Evolutionary conservation across 2,329 filamentous ascomycete species (phyloP).

Genomic region (Plenodomus biglobosus): DNA sequence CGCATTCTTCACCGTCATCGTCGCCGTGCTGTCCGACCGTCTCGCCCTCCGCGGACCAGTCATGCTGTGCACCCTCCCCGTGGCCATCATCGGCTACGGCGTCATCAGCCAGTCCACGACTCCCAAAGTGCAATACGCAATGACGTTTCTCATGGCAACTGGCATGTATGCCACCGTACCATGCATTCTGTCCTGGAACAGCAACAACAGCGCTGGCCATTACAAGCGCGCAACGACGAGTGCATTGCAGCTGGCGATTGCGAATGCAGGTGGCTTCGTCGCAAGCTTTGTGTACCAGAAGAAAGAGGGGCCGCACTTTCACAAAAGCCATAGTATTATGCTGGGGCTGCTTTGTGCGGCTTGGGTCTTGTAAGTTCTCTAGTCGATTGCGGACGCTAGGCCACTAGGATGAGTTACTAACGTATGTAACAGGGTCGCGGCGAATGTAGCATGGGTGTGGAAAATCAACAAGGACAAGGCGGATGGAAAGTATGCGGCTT

Average conservation of each 20-base stretch:
- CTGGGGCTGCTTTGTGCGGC: slow-evolving; percentile 61
- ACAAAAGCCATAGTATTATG: slow-evolving; percentile 63
- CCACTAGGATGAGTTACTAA: slow-evolving; percentile 3
- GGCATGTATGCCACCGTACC: slow-evolving; percentile 66
- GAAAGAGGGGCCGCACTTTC: slow-evolving; percentile 59
- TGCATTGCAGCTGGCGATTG: slow-evolving; percentile 65
- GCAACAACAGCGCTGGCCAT: slow-evolving; percentile 68
- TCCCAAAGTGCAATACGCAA: slow-evolving; percentile 60
- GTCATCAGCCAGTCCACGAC: slow-evolving; percentile 60
- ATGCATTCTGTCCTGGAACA: slow-evolving; percentile 65
- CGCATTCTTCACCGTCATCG: slow-evolving; percentile 53
- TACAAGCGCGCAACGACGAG: slow-evolving; percentile 70
- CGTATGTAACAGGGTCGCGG: slow-evolving; percentile 51
- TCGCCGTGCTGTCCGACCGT: slow-evolving; percentile 63
- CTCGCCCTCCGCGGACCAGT: slow-evolving; percentile 61
- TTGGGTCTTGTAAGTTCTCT: slow-evolving; percentile 62
- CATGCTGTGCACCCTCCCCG: slow-evolving; percentile 64
- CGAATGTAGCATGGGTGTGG: slow-evolving; percentile 63
- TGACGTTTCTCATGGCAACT: slow-evolving; percentile 68
- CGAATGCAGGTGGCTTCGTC: slow-evolving; percentile 68
- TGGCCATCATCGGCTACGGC: slow-evolving; percentile 67
- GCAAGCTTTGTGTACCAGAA: slow-evolving; percentile 65
- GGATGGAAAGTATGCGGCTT: slow-evolving; percentile 61
- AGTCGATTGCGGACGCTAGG: neutral
- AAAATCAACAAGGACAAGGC: slow-evolving; percentile 67